Evolutionary conservation across 179 eudicot species (phyloP).

Genomic region (Drosera spatulata): DNA sequence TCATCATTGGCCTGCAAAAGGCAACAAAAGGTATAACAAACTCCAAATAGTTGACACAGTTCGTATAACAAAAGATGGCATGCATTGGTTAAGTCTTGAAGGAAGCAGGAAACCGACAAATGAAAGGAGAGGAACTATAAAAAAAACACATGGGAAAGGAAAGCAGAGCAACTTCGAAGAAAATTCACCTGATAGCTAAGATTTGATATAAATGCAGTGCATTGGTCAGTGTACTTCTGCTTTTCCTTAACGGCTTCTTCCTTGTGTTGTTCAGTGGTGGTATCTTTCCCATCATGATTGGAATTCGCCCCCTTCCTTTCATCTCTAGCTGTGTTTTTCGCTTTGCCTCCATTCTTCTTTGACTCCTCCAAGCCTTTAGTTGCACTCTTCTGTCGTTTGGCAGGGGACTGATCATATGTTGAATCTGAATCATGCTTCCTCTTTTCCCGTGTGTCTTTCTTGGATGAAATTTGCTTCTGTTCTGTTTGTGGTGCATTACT

Average conservation of each 20-base stretch:
- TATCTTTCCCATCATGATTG: slow-evolving; percentile 19
- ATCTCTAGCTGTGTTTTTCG: slow-evolving; percentile 15
- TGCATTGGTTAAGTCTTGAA: too few relatives aligned
- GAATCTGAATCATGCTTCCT: slow-evolving; percentile 42
- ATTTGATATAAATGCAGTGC: slow-evolving; percentile 88
- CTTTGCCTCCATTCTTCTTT: slow-evolving; percentile 19
- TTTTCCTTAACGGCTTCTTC: slow-evolving; percentile 27
- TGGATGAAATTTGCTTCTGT: slow-evolving; percentile 31
- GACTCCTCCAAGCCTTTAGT: slow-evolving; percentile 13
- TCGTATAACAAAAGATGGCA: too few relatives aligned
- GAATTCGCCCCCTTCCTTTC: slow-evolving; percentile 20
- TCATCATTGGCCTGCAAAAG: slow-evolving; percentile 56
- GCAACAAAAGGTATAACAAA: neutral
- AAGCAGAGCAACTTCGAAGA: neutral
- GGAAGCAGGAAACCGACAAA: neutral
- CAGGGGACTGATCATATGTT: slow-evolving; percentile 50
- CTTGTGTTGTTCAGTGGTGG: slow-evolving; percentile 18
- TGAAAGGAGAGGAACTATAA: neutral
- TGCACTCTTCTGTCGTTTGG: slow-evolving; percentile 54
- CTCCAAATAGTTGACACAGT: too few relatives aligned
- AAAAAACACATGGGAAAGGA: neutral
- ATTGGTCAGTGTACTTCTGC: slow-evolving; percentile 54
- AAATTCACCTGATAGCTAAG: slow-evolving; percentile 45
- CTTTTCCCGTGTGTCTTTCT: slow-evolving; percentile 54
- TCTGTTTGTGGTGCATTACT: slow-evolving; percentile 25